A percentile compares a stretch with the other conserved stretches of the same genome.
Evolutionary conservation across 2,329 filamentous ascomycete genomes (phyloP).

Genomic region (Dothiorella sarmentorum): DNA sequence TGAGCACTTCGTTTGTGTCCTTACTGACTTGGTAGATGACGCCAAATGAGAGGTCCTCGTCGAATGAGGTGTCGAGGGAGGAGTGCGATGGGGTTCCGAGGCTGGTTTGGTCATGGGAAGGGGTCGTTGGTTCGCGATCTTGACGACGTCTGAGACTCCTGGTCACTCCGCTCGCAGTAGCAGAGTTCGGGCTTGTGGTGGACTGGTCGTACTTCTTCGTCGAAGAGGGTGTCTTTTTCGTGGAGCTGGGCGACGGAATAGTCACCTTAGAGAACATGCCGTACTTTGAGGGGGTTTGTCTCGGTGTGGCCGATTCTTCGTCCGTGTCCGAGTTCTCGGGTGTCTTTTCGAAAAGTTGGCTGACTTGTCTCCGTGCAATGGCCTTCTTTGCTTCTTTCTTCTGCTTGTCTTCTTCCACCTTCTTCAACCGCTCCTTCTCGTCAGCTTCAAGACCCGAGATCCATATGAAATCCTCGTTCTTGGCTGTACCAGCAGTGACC

Average conservation of each 20-base stretch:
- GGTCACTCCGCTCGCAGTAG: not conserved
- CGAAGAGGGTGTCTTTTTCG: not conserved
- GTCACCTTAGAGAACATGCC: no score
- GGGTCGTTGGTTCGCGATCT: not conserved
- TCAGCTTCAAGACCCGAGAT: not conserved
- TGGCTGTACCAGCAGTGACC: not conserved
- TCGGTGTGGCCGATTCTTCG: no score
- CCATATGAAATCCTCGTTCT: not conserved
- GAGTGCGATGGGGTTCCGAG: not conserved
- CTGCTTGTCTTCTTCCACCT: not conserved
- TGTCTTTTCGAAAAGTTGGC: not conserved
- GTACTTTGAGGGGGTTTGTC: no score
- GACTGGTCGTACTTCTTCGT: not conserved
- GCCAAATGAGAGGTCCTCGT: not conserved
- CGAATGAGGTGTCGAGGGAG: no score
- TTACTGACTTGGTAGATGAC: not conserved
- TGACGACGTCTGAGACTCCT: not conserved
- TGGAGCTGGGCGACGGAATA: no score
- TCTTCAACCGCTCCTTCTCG: not conserved
- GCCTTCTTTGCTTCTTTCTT: not conserved
- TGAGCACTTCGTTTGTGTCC: not conserved
- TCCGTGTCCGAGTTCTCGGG: no score
- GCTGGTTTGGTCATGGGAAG: not conserved
- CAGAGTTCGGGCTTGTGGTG: not conserved
- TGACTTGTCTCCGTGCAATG: not conserved